These are phyloP conservation scores for Seiridium cupressi DNA, from an alignment of 2,329 filamentous ascomycete species.

Conservation along the genomic window DNA sequence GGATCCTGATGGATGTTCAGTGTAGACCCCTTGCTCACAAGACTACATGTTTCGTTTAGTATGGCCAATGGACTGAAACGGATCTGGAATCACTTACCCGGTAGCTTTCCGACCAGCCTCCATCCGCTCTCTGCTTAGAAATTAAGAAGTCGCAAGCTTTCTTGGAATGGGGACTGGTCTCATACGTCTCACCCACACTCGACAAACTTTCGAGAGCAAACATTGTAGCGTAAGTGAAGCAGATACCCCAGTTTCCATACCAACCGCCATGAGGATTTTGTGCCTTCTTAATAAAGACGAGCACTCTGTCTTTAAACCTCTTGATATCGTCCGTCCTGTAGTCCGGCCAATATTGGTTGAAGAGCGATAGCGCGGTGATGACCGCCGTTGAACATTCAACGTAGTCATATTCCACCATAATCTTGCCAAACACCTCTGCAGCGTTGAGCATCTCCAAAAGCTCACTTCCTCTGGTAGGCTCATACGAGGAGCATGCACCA, in stretches of 20 bases:
- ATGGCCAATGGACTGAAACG: background rate
- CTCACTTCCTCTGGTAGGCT: conserved; percentile 74
- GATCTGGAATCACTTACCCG: conserved; percentile 42
- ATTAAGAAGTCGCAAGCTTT: conserved; percentile 84
- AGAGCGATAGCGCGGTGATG: conserved; percentile 81
- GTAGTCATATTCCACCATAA: conserved; percentile 99
- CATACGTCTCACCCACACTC: conserved; percentile 78
- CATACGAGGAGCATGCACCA: conserved; percentile 89
- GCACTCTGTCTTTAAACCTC: conserved; percentile 68
- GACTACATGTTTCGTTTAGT: conserved; percentile 42
- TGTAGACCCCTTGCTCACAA: conserved; percentile 74
- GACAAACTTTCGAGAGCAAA: conserved; percentile 88
- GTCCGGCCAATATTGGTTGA: conserved; percentile 75
- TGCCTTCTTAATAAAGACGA: conserved; percentile 77
- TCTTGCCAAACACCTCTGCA: conserved; percentile 91
- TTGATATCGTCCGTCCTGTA: conserved; percentile 78
- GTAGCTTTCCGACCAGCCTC: conserved; percentile 97
- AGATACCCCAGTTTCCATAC: conserved; percentile 98
- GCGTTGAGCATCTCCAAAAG: conserved; percentile 86
- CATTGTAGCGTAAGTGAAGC: conserved; percentile 96
- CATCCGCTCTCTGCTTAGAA: conserved; percentile 80
- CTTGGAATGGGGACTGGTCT: conserved; percentile 67
- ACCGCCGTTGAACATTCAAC: conserved; percentile 96
- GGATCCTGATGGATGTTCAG: conserved; percentile 70
- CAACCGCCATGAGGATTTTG: conserved; percentile 85